Conservation (phyloP, 1,284 basidiomycete genomes). For the Hymenochaete sp. region DNA sequence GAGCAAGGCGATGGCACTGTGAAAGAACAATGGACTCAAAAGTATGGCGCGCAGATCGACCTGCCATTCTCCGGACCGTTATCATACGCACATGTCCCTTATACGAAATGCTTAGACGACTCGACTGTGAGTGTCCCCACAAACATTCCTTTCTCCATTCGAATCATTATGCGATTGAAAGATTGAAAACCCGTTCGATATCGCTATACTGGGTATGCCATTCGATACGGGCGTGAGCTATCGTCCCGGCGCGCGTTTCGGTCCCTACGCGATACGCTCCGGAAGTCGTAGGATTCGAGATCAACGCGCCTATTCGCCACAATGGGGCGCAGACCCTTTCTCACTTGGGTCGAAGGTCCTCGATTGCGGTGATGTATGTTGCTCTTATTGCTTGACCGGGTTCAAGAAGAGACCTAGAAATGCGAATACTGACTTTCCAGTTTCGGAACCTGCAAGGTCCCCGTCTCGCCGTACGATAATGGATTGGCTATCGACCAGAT, state of each 20-base stretch:
- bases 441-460: slow-evolving; percentile 41
- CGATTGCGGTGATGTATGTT: slow-evolving; percentile 70
- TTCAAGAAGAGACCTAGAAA: not conserved
- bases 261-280: slow-evolving; percentile 71
- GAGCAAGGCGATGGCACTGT: not conserved
- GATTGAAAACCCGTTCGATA: slow-evolving; percentile 42
- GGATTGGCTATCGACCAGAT: slow-evolving; percentile 70
- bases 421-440: not conserved
- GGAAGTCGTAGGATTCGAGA: slow-evolving; percentile 61
- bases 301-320: slow-evolving; percentile 49
- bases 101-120: slow-evolving; percentile 61
- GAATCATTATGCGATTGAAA: not conserved
- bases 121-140: not conserved
- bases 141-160: no score
- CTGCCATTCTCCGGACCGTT: slow-evolving; percentile 64
- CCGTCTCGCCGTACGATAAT: slow-evolving; percentile 65
- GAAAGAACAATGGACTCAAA: slow-evolving; percentile 46
- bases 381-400: no score
- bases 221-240: slow-evolving; percentile 72
- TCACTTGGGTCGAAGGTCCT: slow-evolving; percentile 46
- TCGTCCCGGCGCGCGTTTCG: slow-evolving; percentile 72
- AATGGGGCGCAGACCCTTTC: slow-evolving; percentile 66
- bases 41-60: slow-evolving; percentile 66
- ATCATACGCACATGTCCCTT: slow-evolving; percentile 65
- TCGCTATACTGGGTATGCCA: slow-evolving; percentile 73